Conservation (phyloP, 257 asterid species). For the Nicotiana sylvestris region DNA sequence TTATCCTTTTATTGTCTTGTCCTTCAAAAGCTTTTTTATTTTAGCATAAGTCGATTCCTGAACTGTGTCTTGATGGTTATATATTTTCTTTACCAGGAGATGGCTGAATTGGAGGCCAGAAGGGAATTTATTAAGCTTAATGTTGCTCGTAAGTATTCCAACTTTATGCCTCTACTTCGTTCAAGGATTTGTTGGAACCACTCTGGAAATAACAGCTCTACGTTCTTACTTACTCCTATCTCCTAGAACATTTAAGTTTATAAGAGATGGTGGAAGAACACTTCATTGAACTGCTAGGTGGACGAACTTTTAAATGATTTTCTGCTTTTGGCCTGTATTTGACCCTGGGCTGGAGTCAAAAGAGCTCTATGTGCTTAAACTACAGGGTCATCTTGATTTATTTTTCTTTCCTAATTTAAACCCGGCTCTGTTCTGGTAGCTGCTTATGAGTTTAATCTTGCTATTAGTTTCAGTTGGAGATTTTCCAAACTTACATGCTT, state of each 20-base stretch:
- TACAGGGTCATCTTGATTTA: not conserved
- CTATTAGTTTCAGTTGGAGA: not conserved
- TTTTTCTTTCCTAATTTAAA: not conserved
- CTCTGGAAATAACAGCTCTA: not conserved
- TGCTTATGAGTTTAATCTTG: not conserved
- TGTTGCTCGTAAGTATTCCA: constrained; percentile 71
- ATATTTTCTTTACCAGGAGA: constrained; percentile 57
- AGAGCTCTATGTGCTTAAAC: not conserved
- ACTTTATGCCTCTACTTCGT: not conserved
- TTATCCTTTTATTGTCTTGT: not conserved
- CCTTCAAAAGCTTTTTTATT: not conserved
- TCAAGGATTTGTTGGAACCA: not conserved
- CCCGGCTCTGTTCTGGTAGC: not conserved
- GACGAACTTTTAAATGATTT: not conserved
- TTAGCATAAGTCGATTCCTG: not conserved
- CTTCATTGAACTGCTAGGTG: not conserved
- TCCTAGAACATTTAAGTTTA: not conserved
- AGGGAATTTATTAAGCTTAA: constrained; percentile 74
- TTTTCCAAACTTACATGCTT: not conserved
- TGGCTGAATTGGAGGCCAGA: constrained; percentile 84
- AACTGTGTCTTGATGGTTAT: not conserved
- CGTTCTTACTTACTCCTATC: not conserved
- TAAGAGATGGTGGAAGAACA: not conserved
- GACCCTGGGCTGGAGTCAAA: not conserved
- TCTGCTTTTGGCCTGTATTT: not conserved